These are phyloP conservation scores for Silene uniflora DNA, from an alignment of 148 eudicot species.

Conservation along the genomic window DNA sequence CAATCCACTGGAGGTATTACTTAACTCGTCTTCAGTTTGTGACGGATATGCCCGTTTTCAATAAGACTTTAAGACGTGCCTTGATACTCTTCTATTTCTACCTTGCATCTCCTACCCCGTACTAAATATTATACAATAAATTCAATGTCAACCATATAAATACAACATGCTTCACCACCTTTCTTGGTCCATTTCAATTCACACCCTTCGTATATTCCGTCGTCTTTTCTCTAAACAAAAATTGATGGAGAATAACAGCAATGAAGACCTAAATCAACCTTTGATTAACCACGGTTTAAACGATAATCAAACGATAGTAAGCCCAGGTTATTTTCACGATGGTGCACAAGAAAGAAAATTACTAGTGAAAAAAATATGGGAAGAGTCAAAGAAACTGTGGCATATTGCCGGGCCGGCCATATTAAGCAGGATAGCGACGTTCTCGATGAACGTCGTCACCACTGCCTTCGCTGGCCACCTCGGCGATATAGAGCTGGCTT, in stretches of 20 bases:
- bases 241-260: constrained; percentile 5
- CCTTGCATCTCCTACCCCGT: not conserved
- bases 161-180: not conserved
- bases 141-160: too few species aligned
- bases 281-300: constrained; percentile 5
- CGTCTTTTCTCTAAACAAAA: not conserved
- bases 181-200: not conserved
- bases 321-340: not conserved
- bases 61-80: too few species aligned
- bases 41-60: too few species aligned
- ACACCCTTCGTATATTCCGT: not conserved
- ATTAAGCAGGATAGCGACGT: constrained; percentile 42
- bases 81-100: not conserved
- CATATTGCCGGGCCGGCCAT: constrained; percentile 60
- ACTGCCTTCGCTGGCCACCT: constrained; percentile 57
- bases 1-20: too few species aligned
- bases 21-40: too few species aligned
- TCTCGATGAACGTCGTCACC: constrained; percentile 45
- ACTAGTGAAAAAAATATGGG: constrained; percentile 36
- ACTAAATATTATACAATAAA: not conserved
- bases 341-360: not conserved
- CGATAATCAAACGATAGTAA: not conserved
- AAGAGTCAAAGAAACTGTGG: constrained; percentile 42
- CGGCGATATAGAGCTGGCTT: constrained; percentile 41
- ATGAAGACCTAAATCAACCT: constrained; percentile 9